Evolutionary conservation across 129 eudicot species (phyloP).

Genomic region (Flaveria brownii): DNA sequence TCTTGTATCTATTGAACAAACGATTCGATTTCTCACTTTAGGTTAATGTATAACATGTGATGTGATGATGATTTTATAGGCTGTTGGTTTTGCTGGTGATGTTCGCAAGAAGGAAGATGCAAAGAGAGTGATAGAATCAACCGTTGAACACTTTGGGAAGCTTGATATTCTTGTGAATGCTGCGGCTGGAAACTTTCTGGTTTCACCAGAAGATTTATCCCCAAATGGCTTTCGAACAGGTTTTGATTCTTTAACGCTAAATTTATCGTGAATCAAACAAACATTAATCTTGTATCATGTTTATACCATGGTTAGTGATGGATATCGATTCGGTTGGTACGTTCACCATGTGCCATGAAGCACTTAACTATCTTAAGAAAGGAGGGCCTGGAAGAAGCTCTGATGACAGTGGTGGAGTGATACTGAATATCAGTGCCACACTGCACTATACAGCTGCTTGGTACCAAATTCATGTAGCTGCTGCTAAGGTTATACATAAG

Average conservation of each 20-base stretch:
- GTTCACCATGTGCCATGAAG: constrained; percentile 90
- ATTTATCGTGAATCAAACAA: background rate
- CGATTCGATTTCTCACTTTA: background rate
- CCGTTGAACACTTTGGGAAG: constrained; percentile 70
- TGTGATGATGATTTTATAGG: constrained; percentile 41
- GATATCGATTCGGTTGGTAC: constrained; percentile 98
- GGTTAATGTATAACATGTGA: background rate
- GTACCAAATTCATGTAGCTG: constrained; percentile 95
- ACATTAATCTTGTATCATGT: background rate
- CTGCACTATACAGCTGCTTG: constrained; percentile 91
- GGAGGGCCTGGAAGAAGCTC: constrained; percentile 76
- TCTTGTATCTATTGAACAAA: no score
- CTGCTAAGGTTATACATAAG: constrained; percentile 72
- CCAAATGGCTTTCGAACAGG: constrained; percentile 93
- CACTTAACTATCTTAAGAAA: constrained; percentile 69
- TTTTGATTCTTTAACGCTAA: background rate
- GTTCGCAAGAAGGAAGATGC: constrained; percentile 94
- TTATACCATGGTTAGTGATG: constrained; percentile 49
- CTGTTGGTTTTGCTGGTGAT: constrained; percentile 89
- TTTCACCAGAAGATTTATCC: constrained; percentile 80
- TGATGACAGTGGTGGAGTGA: constrained; percentile 60
- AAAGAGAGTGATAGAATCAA: constrained; percentile 69
- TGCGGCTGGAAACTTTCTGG: constrained; percentile 97
- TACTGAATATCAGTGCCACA: constrained; percentile 89
- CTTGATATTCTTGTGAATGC: constrained; percentile 94